phyloP scores from a whole-genome alignment of 2,329 filamentous ascomycete species.

The Coniochaeta hoffmannii region DNA sequence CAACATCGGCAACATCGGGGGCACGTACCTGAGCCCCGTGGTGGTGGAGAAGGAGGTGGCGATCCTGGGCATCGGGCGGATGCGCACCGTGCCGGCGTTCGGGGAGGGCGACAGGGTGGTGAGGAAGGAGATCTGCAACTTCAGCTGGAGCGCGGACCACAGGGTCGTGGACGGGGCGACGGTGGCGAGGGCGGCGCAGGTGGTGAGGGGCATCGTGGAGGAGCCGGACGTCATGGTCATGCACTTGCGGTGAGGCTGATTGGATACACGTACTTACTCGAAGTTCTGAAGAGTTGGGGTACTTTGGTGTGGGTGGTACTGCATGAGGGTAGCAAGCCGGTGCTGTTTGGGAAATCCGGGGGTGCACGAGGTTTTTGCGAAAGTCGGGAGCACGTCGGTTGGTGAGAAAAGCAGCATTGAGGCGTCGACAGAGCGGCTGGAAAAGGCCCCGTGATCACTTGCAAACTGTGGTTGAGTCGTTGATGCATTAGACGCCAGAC shows the following conservation, averaged over 20 bases:
- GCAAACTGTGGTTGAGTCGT: background rate
- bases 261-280: background rate
- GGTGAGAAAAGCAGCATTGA: background rate
- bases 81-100: conserved; percentile 77
- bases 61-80: conserved; percentile 81
- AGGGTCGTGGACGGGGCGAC: conserved; percentile 91
- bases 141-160: conserved; percentile 97
- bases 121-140: conserved; percentile 73
- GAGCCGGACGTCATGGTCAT: conserved; percentile 82
- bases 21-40: conserved; percentile 84
- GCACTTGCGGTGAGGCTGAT: conserved; percentile 56
- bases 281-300: background rate
- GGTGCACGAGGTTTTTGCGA: background rate
- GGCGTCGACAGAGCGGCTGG: background rate
- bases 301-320: background rate
- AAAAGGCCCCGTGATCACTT: background rate
- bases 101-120: conserved; percentile 53
- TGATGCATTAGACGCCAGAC: background rate
- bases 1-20: conserved; percentile 93
- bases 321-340: background rate
- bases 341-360: background rate
- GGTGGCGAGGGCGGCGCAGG: conserved; percentile 82
- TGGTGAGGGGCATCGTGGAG: conserved; percentile 72
- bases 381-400: background rate
- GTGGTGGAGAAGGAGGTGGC: conserved; percentile 87